Evolutionary conservation across 352 stramenopile genomes (phyloP).

Genomic region (Phytophthora cactorum): DNA sequence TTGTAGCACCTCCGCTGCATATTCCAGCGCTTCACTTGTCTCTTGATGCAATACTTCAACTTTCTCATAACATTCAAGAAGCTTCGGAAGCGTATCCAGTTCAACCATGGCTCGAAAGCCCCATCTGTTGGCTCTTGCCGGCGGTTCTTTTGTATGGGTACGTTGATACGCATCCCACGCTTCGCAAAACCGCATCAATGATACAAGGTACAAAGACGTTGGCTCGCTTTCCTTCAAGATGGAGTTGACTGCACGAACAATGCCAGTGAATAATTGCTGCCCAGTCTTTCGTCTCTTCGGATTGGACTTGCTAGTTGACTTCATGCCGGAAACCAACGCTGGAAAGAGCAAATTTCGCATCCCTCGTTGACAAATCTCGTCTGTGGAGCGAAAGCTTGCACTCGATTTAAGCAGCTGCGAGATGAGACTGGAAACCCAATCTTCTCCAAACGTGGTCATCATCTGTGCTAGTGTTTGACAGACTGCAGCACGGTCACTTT

Average conservation of each 20-base stretch:
- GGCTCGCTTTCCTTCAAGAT: constrained; percentile 32
- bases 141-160: constrained; percentile 37
- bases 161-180: constrained; percentile 43
- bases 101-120: constrained; percentile 39
- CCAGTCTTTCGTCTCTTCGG: constrained; percentile 27
- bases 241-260: constrained; percentile 24
- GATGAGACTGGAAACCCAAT: constrained; percentile 35
- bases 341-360: constrained; percentile 47
- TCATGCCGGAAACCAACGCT: constrained; percentile 35
- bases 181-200: constrained; percentile 40
- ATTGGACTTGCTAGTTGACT: constrained; percentile 9
- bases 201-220: constrained; percentile 36
- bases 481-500: constrained; percentile 30
- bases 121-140: constrained; percentile 30
- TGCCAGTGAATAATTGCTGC: constrained; percentile 28
- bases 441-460: constrained; percentile 29
- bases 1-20: constrained; percentile 46
- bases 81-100: constrained; percentile 38
- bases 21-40: constrained; percentile 30
- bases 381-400: constrained; percentile 9
- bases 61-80: constrained; percentile 42
- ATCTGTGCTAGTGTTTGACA: constrained; percentile 30
- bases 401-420: constrained; percentile 27
- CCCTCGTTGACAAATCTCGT: constrained; percentile 24
- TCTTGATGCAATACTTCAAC: constrained; percentile 31